These are phyloP conservation scores for Croton setiger DNA, from an alignment of 441 rosid species.

Conservation along the genomic window DNA sequence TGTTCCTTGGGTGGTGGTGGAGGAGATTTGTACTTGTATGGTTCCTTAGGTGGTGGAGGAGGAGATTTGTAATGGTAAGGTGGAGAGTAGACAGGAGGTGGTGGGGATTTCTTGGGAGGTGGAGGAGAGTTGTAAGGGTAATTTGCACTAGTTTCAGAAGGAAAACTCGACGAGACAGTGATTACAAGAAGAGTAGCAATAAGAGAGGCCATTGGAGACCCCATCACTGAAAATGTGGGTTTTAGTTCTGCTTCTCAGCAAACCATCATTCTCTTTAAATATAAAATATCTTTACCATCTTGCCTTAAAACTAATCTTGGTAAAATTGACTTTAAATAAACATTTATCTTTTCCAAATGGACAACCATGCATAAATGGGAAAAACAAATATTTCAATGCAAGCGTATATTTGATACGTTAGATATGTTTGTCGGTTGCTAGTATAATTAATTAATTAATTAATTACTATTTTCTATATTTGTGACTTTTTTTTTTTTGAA, in stretches of 20 bases:
- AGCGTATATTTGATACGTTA: background rate
- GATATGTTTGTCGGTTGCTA: background rate
- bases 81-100: constrained; percentile 4
- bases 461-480: background rate
- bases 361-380: background rate
- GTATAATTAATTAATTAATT: background rate
- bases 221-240: background rate
- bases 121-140: constrained; percentile 17
- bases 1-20: constrained; percentile 27
- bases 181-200: constrained; percentile 34
- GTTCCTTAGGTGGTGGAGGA: constrained; percentile 25
- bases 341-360: background rate
- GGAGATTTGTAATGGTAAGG: constrained; percentile 11
- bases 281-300: constrained; percentile 5
- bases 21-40: constrained; percentile 11
- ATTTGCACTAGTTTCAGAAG: constrained; percentile 29
- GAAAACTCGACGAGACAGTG: constrained; percentile 32
- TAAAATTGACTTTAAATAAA: background rate
- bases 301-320: background rate
- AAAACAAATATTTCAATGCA: no score
- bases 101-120: constrained; percentile 16
- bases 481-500: no score
- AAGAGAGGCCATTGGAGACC: constrained; percentile 29
- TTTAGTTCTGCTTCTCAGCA: constrained; percentile 1
- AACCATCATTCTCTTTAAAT: constrained; percentile 18